These are phyloP conservation scores for Pholiota molesta DNA, from an alignment of 768 basidiomycete species.

Conservation along the genomic window DNA sequence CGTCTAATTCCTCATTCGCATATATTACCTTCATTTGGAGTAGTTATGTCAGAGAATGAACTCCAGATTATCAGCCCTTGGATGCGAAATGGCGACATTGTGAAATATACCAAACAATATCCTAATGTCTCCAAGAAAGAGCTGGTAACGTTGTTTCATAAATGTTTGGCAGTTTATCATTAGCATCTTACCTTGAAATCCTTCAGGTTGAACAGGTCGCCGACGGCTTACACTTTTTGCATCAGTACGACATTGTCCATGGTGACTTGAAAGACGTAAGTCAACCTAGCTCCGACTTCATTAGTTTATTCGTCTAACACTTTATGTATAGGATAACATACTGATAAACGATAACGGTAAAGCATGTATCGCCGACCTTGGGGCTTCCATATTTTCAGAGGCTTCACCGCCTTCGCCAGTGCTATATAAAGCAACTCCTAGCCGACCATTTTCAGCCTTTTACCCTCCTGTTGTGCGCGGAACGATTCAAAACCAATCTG, in stretches of 20 bases:
- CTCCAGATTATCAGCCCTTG: conserved; percentile 2
- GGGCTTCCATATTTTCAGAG: neutral
- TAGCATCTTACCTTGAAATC: neutral
- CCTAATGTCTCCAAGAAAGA: neutral
- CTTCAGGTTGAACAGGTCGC: conserved; percentile 30
- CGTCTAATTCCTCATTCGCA: conserved; percentile 4
- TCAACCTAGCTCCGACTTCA: conserved; percentile 16
- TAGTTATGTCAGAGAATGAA: neutral
- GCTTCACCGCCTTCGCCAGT: neutral
- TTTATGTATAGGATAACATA: neutral
- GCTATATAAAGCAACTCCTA: neutral
- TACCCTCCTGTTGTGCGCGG: neutral
- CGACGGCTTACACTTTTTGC: conserved; percentile 28
- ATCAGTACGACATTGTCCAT: conserved; percentile 31
- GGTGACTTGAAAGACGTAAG: conserved; percentile 40
- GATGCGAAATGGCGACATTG: neutral
- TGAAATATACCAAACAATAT: neutral
- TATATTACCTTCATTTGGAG: neutral
- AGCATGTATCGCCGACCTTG: neutral
- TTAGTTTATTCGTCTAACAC: neutral
- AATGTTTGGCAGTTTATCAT: neutral
- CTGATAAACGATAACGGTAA: neutral
- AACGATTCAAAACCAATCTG: neutral
- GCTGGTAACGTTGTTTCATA: neutral
- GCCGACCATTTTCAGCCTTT: neutral